Evolutionary conservation across 2,329 filamentous ascomycete genomes (phyloP).

Genomic region (Diaporthe vexans): DNA sequence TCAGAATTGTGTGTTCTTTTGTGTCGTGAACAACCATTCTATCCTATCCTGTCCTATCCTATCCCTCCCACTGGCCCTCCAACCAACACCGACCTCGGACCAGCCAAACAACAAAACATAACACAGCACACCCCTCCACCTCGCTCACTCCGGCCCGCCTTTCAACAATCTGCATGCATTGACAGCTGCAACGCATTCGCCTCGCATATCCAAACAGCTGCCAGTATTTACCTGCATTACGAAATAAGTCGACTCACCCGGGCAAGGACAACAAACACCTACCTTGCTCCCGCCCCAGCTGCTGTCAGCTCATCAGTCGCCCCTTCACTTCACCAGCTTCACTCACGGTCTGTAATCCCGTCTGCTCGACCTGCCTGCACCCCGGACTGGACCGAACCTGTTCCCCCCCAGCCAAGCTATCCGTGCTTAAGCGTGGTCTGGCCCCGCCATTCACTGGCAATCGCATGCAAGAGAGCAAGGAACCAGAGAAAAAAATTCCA

Average conservation of each 20-base stretch:
- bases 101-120: constrained; percentile 29
- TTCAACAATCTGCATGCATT: constrained; percentile 31
- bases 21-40: constrained; percentile 1
- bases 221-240: constrained; percentile 35
- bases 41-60: neutral
- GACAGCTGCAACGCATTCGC: constrained; percentile 31
- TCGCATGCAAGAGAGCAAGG: constrained; percentile 7
- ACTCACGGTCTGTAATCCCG: neutral
- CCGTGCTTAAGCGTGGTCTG: constrained; percentile 36
- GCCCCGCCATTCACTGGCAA: constrained; percentile 42
- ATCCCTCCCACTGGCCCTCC: neutral
- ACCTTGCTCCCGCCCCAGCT: neutral
- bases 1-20: constrained; percentile 11
- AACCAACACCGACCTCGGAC: constrained; percentile 1
- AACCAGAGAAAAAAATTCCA: neutral
- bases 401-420: constrained; percentile 22
- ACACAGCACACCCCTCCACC: constrained; percentile 24
- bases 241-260: constrained; percentile 4
- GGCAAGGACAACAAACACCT: constrained; percentile 19
- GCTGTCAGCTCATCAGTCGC: neutral
- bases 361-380: constrained; percentile 4
- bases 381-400: constrained; percentile 20
- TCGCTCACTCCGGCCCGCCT: constrained; percentile 23
- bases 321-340: constrained; percentile 15
- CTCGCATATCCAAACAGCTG: constrained; percentile 32